A percentile compares a stretch with the other conserved stretches of the same genome.
These are phyloP conservation scores for Pythium coloratum DNA, from an alignment of 352 stramenopile genomes.

Conservation along the genomic window DNA sequence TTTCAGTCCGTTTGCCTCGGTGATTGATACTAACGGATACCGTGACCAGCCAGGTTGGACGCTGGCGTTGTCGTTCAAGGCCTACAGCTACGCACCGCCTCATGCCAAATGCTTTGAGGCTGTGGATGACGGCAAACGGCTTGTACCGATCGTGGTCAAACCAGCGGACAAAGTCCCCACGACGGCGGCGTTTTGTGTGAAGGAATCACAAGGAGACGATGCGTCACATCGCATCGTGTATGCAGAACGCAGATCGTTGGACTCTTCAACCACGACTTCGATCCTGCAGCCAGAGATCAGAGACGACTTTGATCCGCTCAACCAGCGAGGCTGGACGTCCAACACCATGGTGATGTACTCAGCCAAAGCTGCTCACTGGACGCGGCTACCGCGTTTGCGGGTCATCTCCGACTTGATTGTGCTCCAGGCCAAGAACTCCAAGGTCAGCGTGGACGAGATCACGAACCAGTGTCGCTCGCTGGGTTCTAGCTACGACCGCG, in stretches of 20 bases:
- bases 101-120: constrained; percentile 37
- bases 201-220: constrained; percentile 35
- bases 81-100: constrained; percentile 36
- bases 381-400: constrained; percentile 28
- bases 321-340: constrained; percentile 31
- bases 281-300: constrained; percentile 39
- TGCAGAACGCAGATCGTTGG: constrained; percentile 26
- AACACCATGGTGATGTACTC: constrained; percentile 29
- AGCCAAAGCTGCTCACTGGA: constrained; percentile 28
- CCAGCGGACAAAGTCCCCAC: constrained; percentile 10
- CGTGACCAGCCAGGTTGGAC: constrained; percentile 15
- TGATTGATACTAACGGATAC: constrained; percentile 25
- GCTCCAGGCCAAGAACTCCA: constrained; percentile 29
- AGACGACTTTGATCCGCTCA: constrained; percentile 31
- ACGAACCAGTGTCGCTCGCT: constrained; percentile 26
- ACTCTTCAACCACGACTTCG: neutral
- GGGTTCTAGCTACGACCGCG: constrained; percentile 34
- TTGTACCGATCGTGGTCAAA: constrained; percentile 18
- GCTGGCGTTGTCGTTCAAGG: constrained; percentile 38
- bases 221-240: constrained; percentile 33
- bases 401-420: constrained; percentile 40
- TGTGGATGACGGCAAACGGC: constrained; percentile 7
- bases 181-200: constrained; percentile 34
- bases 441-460: constrained; percentile 35
- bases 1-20: constrained; percentile 35